Conservation (phyloP, 163 green algal genomes). For the Chlamydomonas reinhardtii region DNA sequence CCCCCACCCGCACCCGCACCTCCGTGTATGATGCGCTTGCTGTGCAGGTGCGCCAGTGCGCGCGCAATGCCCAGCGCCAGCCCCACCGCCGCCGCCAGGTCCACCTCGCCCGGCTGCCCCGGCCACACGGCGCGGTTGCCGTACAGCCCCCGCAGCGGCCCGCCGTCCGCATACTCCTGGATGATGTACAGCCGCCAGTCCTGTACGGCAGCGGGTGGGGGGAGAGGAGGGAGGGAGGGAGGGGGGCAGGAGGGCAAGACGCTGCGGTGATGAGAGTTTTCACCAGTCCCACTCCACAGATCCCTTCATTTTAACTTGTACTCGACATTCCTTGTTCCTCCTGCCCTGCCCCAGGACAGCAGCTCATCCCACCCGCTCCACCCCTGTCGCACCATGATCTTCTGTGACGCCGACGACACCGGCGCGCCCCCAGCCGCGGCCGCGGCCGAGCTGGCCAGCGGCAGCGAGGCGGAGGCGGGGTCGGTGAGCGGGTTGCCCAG, state of each 20-base stretch:
- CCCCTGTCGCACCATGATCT: not conserved
- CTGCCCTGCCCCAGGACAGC: not conserved
- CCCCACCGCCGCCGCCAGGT: not conserved
- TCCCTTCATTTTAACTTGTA: too few relatives aligned
- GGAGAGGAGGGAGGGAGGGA: too few relatives aligned
- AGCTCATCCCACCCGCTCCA: too few relatives aligned
- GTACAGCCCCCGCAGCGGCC: not conserved
- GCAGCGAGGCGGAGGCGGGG: too few relatives aligned
- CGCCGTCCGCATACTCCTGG: not conserved
- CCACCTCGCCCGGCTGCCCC: not conserved
- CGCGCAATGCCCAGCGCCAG: conserved; percentile 59
- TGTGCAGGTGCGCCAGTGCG: conserved; percentile 70
- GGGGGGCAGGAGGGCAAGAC: too few relatives aligned
- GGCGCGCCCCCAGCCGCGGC: too few relatives aligned
- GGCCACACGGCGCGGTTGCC: not conserved
- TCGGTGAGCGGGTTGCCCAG: not conserved
- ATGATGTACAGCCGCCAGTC: conserved; percentile 8
- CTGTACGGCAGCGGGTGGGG: not conserved
- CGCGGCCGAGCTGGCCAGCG: not conserved
- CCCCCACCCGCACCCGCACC: not conserved
- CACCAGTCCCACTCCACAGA: too few relatives aligned
- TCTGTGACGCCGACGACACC: too few relatives aligned
- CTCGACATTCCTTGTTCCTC: not conserved
- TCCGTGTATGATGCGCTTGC: conserved; percentile 69
- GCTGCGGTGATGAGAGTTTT: too few relatives aligned